phyloP scores from a whole-genome alignment of 2,329 filamentous ascomycete species.

The Triangularia verruculosa region DNA sequence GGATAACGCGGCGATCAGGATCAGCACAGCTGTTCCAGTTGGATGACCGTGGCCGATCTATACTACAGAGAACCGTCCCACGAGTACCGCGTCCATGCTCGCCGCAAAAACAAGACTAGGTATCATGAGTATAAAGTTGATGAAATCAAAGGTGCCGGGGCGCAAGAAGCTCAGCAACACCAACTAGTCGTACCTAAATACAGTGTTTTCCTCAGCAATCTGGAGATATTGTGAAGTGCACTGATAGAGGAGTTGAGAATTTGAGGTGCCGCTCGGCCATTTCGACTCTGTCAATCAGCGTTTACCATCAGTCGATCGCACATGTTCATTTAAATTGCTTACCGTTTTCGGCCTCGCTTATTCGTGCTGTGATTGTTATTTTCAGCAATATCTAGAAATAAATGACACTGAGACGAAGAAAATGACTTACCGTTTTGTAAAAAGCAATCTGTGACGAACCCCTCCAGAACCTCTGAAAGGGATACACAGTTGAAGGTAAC shows the following conservation, averaged over 20 bases:
- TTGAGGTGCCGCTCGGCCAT: constrained; percentile 31
- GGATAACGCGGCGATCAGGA: constrained; percentile 4
- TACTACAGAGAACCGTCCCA: constrained; percentile 1
- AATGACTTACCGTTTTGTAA: no score
- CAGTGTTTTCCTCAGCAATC: constrained; percentile 63
- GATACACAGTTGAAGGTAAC: no score
- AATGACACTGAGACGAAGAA: no score
- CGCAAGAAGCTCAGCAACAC: constrained; percentile 39
- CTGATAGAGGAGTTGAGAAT: constrained; percentile 30
- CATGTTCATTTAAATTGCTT: no score
- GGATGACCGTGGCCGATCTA: constrained; percentile 6
- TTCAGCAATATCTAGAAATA: no score
- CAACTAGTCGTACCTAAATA: constrained; percentile 62
- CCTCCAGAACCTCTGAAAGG: no score
- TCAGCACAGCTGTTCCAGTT: constrained; percentile 3
- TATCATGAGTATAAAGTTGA: constrained; percentile 30
- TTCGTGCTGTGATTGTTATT: no score
- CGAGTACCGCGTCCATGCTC: constrained; percentile 2
- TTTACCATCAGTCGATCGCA: no score
- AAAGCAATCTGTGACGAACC: no score
- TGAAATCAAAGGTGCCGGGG: constrained; percentile 15
- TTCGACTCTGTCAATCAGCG: no score
- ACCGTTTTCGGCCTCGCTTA: no score
- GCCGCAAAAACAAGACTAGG: constrained; percentile 26
- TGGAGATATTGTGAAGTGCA: constrained; percentile 49